phyloP scores from a whole-genome alignment of 2,329 filamentous ascomycete genomes.

The Neoascochyta sp. region DNA sequence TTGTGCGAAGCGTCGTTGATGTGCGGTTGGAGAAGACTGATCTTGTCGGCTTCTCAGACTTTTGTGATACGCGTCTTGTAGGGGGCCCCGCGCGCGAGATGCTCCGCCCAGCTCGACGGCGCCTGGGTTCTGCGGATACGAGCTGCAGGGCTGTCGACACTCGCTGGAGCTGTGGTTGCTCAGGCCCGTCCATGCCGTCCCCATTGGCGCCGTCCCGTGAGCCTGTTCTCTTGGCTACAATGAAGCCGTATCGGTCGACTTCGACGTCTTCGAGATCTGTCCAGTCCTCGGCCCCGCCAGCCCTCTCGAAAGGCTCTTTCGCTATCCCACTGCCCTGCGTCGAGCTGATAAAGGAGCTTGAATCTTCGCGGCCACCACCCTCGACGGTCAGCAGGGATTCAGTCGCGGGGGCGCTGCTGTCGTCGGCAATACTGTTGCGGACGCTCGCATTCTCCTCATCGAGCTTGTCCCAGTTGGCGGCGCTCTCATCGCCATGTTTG shows the following conservation, averaged over 20 bases:
- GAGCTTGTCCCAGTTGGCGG: slow-evolving; percentile 42
- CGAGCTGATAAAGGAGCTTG: slow-evolving; percentile 28
- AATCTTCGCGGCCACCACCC: slow-evolving; percentile 21
- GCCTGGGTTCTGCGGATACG: slow-evolving; percentile 54
- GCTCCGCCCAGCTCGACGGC: slow-evolving; percentile 50
- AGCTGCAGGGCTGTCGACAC: slow-evolving; percentile 59
- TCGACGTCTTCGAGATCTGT: slow-evolving; percentile 56
- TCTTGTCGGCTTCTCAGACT: slow-evolving; percentile 42
- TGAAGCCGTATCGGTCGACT: slow-evolving; percentile 65
- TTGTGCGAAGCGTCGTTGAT: slow-evolving; percentile 41
- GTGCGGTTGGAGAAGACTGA: slow-evolving; percentile 38
- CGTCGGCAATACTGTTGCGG: slow-evolving; percentile 21
- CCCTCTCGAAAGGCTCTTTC: slow-evolving; percentile 54
- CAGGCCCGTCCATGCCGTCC: slow-evolving; percentile 26
- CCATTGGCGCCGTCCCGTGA: slow-evolving; percentile 31
- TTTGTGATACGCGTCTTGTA: slow-evolving; percentile 41
- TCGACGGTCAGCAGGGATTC: slow-evolving; percentile 29
- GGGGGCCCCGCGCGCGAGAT: slow-evolving; percentile 46
- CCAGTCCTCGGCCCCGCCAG: slow-evolving; percentile 64
- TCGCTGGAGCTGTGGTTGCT: slow-evolving; percentile 48
- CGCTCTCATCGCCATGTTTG: slow-evolving; percentile 56
- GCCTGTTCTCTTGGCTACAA: slow-evolving; percentile 44
- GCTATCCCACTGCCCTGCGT: slow-evolving; percentile 35
- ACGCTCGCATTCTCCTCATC: slow-evolving; percentile 16
- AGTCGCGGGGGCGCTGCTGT: slow-evolving; percentile 24